Conservation (phyloP, 768 basidiomycete species). For the Russula emetica region DNA sequence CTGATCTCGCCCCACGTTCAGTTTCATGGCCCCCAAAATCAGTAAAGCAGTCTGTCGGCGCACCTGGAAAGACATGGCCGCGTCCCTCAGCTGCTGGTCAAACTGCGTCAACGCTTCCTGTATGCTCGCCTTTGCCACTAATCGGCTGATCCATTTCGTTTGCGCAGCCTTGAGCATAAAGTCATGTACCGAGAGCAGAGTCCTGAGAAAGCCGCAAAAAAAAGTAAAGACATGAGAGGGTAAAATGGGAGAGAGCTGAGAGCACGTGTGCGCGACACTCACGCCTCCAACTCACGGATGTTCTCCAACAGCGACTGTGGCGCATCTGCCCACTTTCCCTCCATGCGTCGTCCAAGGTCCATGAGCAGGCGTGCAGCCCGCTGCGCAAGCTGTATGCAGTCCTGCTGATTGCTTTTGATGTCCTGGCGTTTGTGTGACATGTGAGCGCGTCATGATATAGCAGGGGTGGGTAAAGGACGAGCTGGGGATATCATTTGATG, state of each 20-base stretch:
- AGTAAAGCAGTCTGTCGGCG: neutral
- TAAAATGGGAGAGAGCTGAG: no score
- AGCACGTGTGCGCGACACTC: conserved; percentile 7
- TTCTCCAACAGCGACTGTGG: conserved; percentile 28
- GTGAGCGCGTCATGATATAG: neutral
- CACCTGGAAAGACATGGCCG: conserved; percentile 28
- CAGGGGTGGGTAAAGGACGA: neutral
- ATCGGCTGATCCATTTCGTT: conserved; percentile 27
- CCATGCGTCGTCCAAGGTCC: conserved; percentile 27
- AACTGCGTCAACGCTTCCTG: conserved; percentile 19
- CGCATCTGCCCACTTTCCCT: conserved; percentile 30
- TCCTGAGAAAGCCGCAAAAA: conserved; percentile 4
- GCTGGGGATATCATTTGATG: neutral
- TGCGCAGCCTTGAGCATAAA: conserved; percentile 27
- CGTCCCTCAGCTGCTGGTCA: conserved; percentile 23
- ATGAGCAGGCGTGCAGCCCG: conserved; percentile 24
- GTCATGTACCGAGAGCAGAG: conserved; percentile 26
- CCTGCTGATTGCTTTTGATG: conserved; percentile 27
- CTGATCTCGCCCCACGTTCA: conserved; percentile 2
- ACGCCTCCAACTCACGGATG: conserved; percentile 28
- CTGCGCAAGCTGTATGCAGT: conserved; percentile 25
- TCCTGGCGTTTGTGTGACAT: conserved; percentile 9
- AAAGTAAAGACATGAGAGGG: neutral
- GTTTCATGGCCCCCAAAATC: neutral
- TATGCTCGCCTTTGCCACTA: conserved; percentile 25